phyloP scores from a whole-genome alignment of 129 eudicot genomes.

The Sambucus nigra region DNA sequence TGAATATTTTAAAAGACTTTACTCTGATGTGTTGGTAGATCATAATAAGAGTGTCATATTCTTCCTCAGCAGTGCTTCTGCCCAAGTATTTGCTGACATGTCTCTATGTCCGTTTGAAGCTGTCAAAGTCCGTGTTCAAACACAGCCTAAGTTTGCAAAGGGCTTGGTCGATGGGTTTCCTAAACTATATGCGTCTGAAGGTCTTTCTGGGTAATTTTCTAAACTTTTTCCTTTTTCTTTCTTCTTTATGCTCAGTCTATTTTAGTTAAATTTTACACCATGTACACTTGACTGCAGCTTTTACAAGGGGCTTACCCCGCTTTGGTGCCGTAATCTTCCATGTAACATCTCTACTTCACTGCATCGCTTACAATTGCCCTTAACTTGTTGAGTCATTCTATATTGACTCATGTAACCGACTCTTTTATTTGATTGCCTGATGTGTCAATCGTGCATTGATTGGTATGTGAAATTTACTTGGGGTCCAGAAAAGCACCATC shows the following conservation, averaged over 20 bases:
- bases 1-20: constrained; percentile 62
- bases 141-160: constrained; percentile 65
- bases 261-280: not conserved
- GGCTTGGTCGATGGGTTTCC: constrained; percentile 92
- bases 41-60: constrained; percentile 47
- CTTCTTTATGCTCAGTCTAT: not conserved
- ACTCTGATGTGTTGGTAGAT: constrained; percentile 45
- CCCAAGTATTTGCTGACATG: constrained; percentile 83
- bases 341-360: constrained; percentile 32
- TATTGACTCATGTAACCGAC: not conserved
- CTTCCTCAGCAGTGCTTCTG: constrained; percentile 82
- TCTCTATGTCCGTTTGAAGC: constrained; percentile 96
- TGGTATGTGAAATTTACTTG: too few relatives aligned
- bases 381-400: too few relatives aligned
- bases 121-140: constrained; percentile 77
- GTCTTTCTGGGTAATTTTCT: constrained; percentile 49
- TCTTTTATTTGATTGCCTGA: not conserved
- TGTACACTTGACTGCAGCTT: constrained; percentile 37
- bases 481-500: too few relatives aligned
- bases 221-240: not conserved
- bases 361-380: not conserved
- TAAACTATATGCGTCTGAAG: constrained; percentile 66
- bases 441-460: too few relatives aligned
- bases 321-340: constrained; percentile 99
- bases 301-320: constrained; percentile 86